phyloP scores from a whole-genome alignment of 2,329 filamentous ascomycete species.

The Talaromyces marneffei region DNA sequence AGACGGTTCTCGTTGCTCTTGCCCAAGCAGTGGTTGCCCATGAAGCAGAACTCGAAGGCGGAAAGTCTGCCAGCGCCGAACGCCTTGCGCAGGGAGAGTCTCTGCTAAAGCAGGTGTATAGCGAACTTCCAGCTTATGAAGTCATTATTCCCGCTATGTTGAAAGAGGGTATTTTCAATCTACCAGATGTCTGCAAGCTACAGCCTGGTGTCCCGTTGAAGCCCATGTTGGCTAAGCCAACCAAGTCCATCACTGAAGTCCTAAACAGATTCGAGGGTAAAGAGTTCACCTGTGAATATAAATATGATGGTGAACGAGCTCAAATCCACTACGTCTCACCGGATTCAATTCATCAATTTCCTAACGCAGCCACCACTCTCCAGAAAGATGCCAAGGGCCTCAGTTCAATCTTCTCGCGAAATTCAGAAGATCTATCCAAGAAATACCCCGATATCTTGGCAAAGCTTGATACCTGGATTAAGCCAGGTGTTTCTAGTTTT shows the following conservation, averaged over 20 bases:
- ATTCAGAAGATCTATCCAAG: conserved; percentile 93
- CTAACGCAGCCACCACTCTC: conserved; percentile 55
- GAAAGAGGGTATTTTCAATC: conserved; percentile 73
- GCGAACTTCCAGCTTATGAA: conserved; percentile 91
- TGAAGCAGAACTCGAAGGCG: conserved; percentile 64
- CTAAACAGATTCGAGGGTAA: conserved; percentile 93
- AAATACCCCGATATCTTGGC: conserved; percentile 95
- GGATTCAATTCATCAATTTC: conserved; percentile 64
- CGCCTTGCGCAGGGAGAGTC: conserved; percentile 79
- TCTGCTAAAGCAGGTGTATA: conserved; percentile 84
- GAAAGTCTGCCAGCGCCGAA: conserved; percentile 59
- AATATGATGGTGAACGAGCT: conserved; percentile 96
- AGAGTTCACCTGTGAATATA: conserved; percentile 96
- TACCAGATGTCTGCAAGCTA: conserved; percentile 81
- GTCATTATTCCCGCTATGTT: conserved; percentile 88
- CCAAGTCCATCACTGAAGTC: conserved; percentile 96
- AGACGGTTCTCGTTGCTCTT: conserved; percentile 80
- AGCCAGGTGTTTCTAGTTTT: conserved; percentile 83
- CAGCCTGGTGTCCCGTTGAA: conserved; percentile 92
- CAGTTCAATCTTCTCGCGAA: conserved; percentile 90
- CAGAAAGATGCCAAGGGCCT: conserved; percentile 66
- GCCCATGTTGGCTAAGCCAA: conserved; percentile 97
- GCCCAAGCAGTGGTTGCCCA: conserved; percentile 84
- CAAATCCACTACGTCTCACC: conserved; percentile 96
- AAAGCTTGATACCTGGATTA: conserved; percentile 85